These are phyloP conservation scores for Clathrus columnatus DNA, from an alignment of 768 basidiomycete genomes.

Conservation along the genomic window DNA sequence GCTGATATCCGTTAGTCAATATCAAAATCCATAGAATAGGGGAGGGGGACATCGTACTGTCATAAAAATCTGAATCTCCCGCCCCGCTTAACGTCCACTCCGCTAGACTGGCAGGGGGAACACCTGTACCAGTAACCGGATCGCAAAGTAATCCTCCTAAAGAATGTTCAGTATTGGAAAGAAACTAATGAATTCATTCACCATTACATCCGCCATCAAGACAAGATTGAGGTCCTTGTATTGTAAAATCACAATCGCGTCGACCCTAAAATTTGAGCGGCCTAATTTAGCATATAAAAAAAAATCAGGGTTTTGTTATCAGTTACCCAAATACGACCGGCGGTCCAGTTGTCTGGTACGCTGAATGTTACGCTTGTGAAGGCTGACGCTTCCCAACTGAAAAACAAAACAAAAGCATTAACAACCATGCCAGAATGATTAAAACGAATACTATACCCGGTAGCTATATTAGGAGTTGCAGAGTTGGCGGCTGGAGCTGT, in stretches of 20 bases:
- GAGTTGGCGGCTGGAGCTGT: slow-evolving; percentile 47
- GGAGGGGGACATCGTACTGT: slow-evolving; percentile 26
- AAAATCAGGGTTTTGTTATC: background rate
- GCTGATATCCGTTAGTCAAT: slow-evolving; percentile 27
- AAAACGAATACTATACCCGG: slow-evolving; percentile 32
- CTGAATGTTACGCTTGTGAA: slow-evolving; percentile 34
- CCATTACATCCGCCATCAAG: slow-evolving; percentile 59
- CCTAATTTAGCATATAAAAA: background rate
- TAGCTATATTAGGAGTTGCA: slow-evolving; percentile 32
- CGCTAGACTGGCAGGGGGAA: slow-evolving; percentile 26
- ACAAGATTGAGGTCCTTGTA: slow-evolving; percentile 48
- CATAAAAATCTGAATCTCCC: slow-evolving; percentile 25
- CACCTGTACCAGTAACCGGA: slow-evolving; percentile 37
- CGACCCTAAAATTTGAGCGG: slow-evolving; percentile 29
- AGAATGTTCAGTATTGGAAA: background rate
- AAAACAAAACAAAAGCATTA: background rate
- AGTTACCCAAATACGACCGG: slow-evolving; percentile 62
- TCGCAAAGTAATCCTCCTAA: slow-evolving; percentile 49
- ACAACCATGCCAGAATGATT: background rate
- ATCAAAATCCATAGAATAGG: slow-evolving; percentile 21
- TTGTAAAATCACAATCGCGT: slow-evolving; percentile 52
- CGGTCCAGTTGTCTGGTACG: slow-evolving; percentile 56
- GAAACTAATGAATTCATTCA: background rate
- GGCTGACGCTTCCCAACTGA: slow-evolving; percentile 33
- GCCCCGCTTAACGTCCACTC: slow-evolving; percentile 25